Conservation (phyloP, 2,329 filamentous ascomycete genomes). For the Phaeosphaeriaceae sp. region DNA sequence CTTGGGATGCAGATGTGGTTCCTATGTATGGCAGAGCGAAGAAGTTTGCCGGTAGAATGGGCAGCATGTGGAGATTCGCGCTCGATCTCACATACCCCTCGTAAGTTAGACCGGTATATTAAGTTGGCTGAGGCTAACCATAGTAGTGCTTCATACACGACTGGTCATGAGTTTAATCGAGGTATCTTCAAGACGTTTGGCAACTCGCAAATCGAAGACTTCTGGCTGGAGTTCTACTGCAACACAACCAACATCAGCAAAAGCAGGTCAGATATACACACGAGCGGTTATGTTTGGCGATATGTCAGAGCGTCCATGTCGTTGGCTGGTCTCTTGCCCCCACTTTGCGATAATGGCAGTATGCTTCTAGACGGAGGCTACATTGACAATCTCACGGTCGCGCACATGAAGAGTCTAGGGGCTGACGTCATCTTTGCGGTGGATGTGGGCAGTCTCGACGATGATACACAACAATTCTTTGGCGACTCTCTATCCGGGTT, state of each 20-base stretch:
- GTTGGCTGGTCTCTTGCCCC: conserved; percentile 87
- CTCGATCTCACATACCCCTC: conserved; percentile 95
- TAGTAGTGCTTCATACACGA: conserved; percentile 82
- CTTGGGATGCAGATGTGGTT: conserved; percentile 93
- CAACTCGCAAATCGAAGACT: conserved; percentile 96
- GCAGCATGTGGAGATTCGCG: conserved; percentile 98
- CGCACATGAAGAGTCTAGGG: conserved; percentile 94
- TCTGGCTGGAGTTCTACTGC: conserved; percentile 98
- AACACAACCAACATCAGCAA: conserved; percentile 99
- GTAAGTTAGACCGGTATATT: conserved; percentile 34
- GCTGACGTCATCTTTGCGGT: conserved; percentile 95
- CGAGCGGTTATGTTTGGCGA: conserved; percentile 94
- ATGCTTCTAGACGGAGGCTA: conserved; percentile 98
- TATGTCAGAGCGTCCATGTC: conserved; percentile 98
- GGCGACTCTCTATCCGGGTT: conserved; percentile 93
- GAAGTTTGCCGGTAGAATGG: conserved; percentile 98
- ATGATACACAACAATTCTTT: conserved; percentile 88
- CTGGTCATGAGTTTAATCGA: conserved; percentile 97
- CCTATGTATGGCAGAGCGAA: conserved; percentile 97
- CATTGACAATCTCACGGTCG: conserved; percentile 94
- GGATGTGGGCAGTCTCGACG: conserved; percentile 91
- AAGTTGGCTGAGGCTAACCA: conserved; percentile 12
- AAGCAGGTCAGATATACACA: conserved; percentile 89
- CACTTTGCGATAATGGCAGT: conserved; percentile 93
- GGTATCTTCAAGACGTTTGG: conserved; percentile 99